Evolutionary conservation across 306 rosid species (phyloP).

Genomic region (Rosa multiflora): DNA sequence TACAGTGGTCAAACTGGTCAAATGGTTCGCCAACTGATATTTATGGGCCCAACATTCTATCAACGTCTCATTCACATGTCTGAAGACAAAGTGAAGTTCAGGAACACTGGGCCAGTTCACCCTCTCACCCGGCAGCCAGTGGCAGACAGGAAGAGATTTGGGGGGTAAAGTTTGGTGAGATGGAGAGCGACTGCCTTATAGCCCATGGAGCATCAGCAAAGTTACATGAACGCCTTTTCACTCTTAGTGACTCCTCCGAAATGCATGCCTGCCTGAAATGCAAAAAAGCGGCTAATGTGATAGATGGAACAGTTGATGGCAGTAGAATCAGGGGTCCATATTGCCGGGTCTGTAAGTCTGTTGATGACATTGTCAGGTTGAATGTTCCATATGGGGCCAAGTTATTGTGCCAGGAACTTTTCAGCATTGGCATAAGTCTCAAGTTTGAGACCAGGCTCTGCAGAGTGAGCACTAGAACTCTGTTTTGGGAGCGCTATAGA

Average conservation of each 20-base stretch:
- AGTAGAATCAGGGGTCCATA: constrained; percentile 53
- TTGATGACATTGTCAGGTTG: constrained; percentile 67
- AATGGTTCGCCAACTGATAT: constrained; percentile 77
- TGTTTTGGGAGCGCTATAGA: not conserved
- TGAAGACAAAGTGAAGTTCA: constrained; percentile 85
- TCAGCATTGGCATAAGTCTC: constrained; percentile 68
- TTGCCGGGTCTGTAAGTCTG: constrained; percentile 73
- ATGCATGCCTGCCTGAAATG: constrained; percentile 73
- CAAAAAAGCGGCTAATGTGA: constrained; percentile 66
- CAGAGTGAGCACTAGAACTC: constrained; percentile 23
- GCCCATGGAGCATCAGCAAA: constrained; percentile 96
- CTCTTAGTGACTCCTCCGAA: constrained; percentile 84
- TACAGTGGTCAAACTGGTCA: constrained; percentile 86
- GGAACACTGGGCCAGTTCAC: constrained; percentile 96
- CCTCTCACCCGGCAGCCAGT: constrained; percentile 95
- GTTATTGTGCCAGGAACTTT: constrained; percentile 79
- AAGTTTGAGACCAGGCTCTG: constrained; percentile 72
- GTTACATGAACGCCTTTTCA: constrained; percentile 87
- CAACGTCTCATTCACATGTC: constrained; percentile 94
- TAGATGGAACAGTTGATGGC: constrained; percentile 61
- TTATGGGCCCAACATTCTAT: constrained; percentile 96
- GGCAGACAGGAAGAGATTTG: constrained; percentile 77
- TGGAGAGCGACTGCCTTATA: constrained; percentile 96
- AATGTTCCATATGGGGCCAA: constrained; percentile 66
- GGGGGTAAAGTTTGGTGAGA: constrained; percentile 81